Evolutionary conservation across 2,329 filamentous ascomycete genomes (phyloP), one percentile per base, ranked within the genome.

Genomic region (Endoconidiophora polonica): DNA sequence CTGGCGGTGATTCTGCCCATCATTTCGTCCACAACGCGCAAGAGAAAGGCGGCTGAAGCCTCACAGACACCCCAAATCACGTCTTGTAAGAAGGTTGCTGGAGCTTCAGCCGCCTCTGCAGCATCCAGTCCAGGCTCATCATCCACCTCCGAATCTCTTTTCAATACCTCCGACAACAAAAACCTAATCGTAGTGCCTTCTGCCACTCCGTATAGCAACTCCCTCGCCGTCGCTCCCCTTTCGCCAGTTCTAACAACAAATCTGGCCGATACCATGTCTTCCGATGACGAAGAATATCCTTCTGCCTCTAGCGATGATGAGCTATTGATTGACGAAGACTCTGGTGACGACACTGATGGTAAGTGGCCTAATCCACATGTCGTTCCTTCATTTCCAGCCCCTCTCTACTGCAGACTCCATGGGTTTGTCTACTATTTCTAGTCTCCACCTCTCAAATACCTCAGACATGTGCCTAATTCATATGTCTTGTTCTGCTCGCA

Each of bases 251-350:
- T 29, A 23, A 52, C 45, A 16, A 51, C 36, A 24, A 43, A 63
- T n/a, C 61, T 61, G 20, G 71, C 67, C 47, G 68, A 69, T 63
- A 76, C 70, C 56, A 95, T 95, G 88, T 87, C 94, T 68, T 95
- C 88, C 6, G 90, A 96, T 59, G 87, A 95, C 60, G 90, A 95
- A 54, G 88, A 88, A 65, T 83, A 91, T 75, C 93, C 84, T 58
- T 79, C 80, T 61, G 72, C 81, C 40, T 94, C 83, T 61, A 54
- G 59, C 56, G 81, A 81, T 40, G 79, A 81, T 50, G 81, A 84
- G 56, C 76, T 86, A 54, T 73, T 82, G 63, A 75, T 83, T 55
- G 83, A 87, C 54, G 46, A 49, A 5, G 48, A 47, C 20, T 50
- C 42, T 44, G 48, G 33, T 16, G 44, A 47, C 22, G 47, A 50